Evolutionary conservation across 768 basidiomycete species (phyloP), one percentile per base, ranked within the genome.

Genomic region (Hericium erinaceus): DNA sequence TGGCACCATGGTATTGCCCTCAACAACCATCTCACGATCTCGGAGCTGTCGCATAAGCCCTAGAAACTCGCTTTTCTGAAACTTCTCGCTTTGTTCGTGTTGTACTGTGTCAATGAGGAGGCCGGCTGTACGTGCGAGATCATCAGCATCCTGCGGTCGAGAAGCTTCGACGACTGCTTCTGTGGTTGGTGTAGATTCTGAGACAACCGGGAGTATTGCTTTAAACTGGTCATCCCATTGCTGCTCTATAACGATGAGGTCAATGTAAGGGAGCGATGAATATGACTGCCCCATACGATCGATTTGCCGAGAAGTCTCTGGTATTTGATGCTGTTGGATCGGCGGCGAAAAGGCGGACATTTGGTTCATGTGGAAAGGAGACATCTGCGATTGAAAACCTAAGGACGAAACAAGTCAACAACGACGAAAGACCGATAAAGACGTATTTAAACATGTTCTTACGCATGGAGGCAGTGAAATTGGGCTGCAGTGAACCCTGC

Each of bases 21-120:
- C 83, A 2, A 95, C 85, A 15, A 84, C 77, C 41, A 92, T 77
- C 65, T 87, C 80, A 8, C 84, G 81, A 69, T 94, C 93, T 40
- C 90, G 76, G 56, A 97, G 72, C 68, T 90, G 84, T 54, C 79
- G 81, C 93, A 97, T 95, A 26, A 97, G 76, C 20, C 78, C 78
- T 77, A 97, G 75, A 68, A 97, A 97, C 58, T 81, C 77, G 69
- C 90, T 92, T 37, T 91, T 80, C 70, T 82, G 78, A 65, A 97
- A 93, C 68, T 95, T 97, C 39, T 85, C 82, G 66, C 90, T 92
- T 65, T 80, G 77, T 56, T 89, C 89, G 58, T 85, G 72, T 65
- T 80, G 76, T 49, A 95, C 80, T n/a, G 85, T 78, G 44, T 90
- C 82, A 56, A 95, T 73, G 40, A 95, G 78, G 46, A 84, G 73